phyloP scores from a whole-genome alignment of 1,139 yeast genomes.

The Meyerozyma elateridarum region DNA sequence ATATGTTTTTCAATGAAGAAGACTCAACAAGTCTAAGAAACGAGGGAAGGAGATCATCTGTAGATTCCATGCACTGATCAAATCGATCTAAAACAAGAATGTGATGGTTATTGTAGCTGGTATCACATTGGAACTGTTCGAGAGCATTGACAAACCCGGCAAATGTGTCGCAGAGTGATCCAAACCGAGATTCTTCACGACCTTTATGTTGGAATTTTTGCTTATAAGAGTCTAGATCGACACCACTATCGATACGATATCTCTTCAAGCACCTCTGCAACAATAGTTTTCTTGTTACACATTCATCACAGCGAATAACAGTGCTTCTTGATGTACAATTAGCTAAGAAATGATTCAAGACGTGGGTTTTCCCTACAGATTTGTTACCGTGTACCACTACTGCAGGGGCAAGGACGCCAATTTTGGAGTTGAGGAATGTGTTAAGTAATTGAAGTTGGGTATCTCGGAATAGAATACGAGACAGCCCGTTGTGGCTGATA shows the following conservation, averaged over 20 bases:
- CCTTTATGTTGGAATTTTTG: conserved; percentile 17
- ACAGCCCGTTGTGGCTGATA: neutral
- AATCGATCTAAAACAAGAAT: conserved; percentile 55
- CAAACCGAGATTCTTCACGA: conserved; percentile 9
- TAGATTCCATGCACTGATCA: conserved; percentile 50
- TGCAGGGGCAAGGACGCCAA: conserved; percentile 21
- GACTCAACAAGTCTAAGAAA: conserved; percentile 46
- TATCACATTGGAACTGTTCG: conserved; percentile 29
- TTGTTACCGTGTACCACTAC: conserved; percentile 39
- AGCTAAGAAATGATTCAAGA: conserved; percentile 25
- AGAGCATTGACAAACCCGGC: conserved; percentile 41
- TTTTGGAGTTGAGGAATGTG: conserved; percentile 22
- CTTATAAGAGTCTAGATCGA: conserved; percentile 11
- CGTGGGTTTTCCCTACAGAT: conserved; percentile 36
- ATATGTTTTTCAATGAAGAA: conserved; percentile 25
- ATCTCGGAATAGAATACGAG: conserved; percentile 14
- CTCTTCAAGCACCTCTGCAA: conserved; percentile 34
- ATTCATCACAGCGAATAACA: conserved; percentile 35
- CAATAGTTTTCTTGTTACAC: conserved; percentile 32
- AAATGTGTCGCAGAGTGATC: conserved; percentile 38
- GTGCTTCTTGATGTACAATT: conserved; percentile 21
- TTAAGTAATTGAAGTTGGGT: conserved; percentile 25
- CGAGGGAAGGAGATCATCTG: conserved; percentile 40
- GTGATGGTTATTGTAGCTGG: conserved; percentile 36
- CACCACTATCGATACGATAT: conserved; percentile 27